Evolutionary conservation across 2,329 filamentous ascomycete genomes (phyloP).

Genomic region (Tolypocladium pustulatum): DNA sequence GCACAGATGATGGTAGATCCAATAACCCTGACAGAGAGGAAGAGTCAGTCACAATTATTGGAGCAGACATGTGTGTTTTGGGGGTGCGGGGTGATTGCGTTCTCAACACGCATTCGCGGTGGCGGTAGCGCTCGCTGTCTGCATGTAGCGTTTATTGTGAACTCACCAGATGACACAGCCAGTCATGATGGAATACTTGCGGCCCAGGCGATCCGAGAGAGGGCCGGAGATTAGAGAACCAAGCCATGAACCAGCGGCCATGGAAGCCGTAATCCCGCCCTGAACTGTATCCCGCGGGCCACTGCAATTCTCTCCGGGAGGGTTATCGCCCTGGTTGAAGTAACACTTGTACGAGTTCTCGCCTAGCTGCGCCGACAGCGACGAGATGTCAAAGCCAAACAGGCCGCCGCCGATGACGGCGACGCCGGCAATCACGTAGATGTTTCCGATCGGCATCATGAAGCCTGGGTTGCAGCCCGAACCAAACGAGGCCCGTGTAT

Average conservation of each 20-base stretch:
- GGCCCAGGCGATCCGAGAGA: constrained; percentile 37
- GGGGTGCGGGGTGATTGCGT: neutral
- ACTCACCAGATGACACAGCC: constrained; percentile 40
- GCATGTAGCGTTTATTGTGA: neutral
- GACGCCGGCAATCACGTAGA: constrained; percentile 23
- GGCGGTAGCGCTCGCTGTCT: neutral
- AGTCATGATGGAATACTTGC: constrained; percentile 39
- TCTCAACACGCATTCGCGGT: neutral
- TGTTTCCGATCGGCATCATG: constrained; percentile 20
- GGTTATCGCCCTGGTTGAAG: constrained; percentile 24
- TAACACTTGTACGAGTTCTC: constrained; percentile 26
- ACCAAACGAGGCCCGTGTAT: neutral
- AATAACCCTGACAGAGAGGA: constrained; percentile 26
- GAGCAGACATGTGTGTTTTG: neutral
- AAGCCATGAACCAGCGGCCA: constrained; percentile 40
- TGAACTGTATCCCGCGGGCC: constrained; percentile 30
- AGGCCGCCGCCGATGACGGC: constrained; percentile 28
- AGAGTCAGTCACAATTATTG: neutral
- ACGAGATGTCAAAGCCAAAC: constrained; percentile 48
- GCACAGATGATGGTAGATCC: constrained; percentile 36
- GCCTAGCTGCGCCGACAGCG: constrained; percentile 36
- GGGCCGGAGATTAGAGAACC: constrained; percentile 37
- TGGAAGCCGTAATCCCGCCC: constrained; percentile 40
- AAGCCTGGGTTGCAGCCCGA: neutral
- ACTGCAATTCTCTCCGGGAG: constrained; percentile 19